Percentiles rank a stretch among this genome's conserved stretches.
Conservation (phyloP, 1,284 basidiomycete species). For the Neonothopanus nambi region DNA sequence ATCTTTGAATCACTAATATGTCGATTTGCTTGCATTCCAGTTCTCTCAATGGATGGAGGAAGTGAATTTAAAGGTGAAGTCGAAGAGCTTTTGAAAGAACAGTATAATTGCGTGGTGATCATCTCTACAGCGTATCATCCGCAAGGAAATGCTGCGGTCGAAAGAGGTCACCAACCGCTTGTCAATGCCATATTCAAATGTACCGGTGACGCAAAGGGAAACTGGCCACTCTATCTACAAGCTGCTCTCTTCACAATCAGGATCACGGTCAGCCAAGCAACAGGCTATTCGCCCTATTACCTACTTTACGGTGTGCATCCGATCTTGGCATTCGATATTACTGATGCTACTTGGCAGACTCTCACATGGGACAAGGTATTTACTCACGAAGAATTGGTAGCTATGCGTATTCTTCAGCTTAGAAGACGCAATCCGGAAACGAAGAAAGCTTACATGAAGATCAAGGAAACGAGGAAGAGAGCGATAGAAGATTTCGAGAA, state of each 20-base stretch:
- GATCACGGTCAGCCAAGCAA: conserved; percentile 19
- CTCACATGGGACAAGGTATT: conserved; percentile 28
- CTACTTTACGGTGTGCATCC: conserved; percentile 34
- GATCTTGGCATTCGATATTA: conserved; percentile 32
- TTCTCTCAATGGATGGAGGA: conserved; percentile 27
- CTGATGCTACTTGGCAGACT: conserved; percentile 31
- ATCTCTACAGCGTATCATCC: conserved; percentile 31
- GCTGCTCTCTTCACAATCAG: conserved; percentile 19
- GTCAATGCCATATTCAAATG: conserved; percentile 23
- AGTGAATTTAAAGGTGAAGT: too few species aligned
- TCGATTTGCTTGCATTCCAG: conserved; percentile 25
- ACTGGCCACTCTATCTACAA: conserved; percentile 17
- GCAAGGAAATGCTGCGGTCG: conserved; percentile 31
- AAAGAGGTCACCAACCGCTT: conserved; percentile 28
- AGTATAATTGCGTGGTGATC: conserved; percentile 26
- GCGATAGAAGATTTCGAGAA: conserved; percentile 27
- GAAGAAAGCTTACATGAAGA: conserved; percentile 15
- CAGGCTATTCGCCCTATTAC: conserved; percentile 30
- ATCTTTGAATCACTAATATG: conserved; percentile 32
- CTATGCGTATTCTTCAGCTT: conserved; percentile 25
- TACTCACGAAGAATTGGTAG: conserved; percentile 25
- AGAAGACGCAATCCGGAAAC: conserved; percentile 20
- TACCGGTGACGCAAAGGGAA: conserved; percentile 17
- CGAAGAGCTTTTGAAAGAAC: conserved; percentile 19
- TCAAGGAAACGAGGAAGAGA: conserved; percentile 15